These are phyloP conservation scores for Selenicereus undatus DNA, from an alignment of 148 eudicot genomes.

Conservation along the genomic window DNA sequence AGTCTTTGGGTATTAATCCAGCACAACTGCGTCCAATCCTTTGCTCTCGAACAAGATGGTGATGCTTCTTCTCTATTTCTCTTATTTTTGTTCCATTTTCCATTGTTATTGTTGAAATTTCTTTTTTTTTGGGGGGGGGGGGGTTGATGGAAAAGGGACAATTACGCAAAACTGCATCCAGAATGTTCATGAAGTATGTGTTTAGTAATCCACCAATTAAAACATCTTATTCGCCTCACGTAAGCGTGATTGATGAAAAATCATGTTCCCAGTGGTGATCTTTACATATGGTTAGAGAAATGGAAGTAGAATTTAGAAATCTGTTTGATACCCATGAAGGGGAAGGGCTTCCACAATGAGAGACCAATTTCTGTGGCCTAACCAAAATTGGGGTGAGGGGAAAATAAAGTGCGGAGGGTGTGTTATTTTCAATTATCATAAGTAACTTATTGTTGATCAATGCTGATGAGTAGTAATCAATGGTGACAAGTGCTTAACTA, in stretches of 20 bases:
- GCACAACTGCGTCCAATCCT: conserved; percentile 92
- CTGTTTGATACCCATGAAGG: neutral
- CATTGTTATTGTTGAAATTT: neutral
- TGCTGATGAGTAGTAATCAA: too few relatives aligned
- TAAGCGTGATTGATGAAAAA: neutral
- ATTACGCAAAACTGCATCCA: neutral
- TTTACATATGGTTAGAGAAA: neutral
- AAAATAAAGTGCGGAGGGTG: too few relatives aligned
- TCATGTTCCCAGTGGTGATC: neutral
- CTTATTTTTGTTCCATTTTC: neutral
- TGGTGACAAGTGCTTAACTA: too few relatives aligned
- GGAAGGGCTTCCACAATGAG: neutral
- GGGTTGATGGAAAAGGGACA: too few relatives aligned
- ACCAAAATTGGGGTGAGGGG: neutral
- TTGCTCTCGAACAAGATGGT: conserved; percentile 65
- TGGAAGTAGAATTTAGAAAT: neutral
- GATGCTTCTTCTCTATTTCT: neutral
- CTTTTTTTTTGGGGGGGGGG: too few relatives aligned
- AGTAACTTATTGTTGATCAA: too few relatives aligned
- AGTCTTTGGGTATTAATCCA: conserved; percentile 69
- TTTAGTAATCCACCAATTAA: neutral
- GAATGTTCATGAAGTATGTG: neutral
- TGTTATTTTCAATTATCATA: too few relatives aligned
- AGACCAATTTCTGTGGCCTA: neutral
- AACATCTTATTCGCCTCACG: neutral